Evolutionary conservation across 176 grass and related monocot species (phyloP), one percentile per base, ranked within the genome.

Genomic region (Oryza punctata): DNA sequence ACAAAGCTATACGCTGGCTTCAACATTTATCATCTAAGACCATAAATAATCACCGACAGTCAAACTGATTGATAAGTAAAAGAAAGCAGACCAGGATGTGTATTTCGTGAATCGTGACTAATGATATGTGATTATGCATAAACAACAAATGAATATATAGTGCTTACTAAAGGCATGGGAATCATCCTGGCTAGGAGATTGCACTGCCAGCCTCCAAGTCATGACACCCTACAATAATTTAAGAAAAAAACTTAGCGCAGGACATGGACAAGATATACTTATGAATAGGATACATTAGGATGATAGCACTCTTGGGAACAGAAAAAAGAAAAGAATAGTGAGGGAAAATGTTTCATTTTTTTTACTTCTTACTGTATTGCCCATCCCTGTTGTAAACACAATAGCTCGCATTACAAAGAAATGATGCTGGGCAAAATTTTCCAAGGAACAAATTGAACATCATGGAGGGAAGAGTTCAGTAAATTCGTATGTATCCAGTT

Each of bases 101-200:
- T 38, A 49, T 67, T 47, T 80, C 63, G 43, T 75, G 61, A 69
- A 38, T 38, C 7, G 7, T 38, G 37, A 38, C 46, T 85, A 70
- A 63, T 6, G 26, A 40, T 67, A 67, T 47, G 75, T 46, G 72
- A 49, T 45, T 35, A 46, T 45, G 16, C 16, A 80, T 24, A 89
- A 63, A 43, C 12, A 85, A 70, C 27, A 50, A 70, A 68, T 21
- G 73, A 80, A 81, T 71, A 43, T 19, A 52, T 71, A 65, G 76
- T 82, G 30, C 84, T 86, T 90, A 90, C 84, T 73, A 21, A 74
- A 83, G 74, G 2, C 0, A 37, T 0, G 69, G 46, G 30, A 47
- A 74, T 83, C 49, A 64, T 7, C 12, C 68, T 15, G 27, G 29
- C 18, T 37, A n/a, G 78, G 24, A 37, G 24, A 4, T 1, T 82